Conservation (phyloP, 257 asterid genomes). For the Nicotiana obtusifolia region DNA sequence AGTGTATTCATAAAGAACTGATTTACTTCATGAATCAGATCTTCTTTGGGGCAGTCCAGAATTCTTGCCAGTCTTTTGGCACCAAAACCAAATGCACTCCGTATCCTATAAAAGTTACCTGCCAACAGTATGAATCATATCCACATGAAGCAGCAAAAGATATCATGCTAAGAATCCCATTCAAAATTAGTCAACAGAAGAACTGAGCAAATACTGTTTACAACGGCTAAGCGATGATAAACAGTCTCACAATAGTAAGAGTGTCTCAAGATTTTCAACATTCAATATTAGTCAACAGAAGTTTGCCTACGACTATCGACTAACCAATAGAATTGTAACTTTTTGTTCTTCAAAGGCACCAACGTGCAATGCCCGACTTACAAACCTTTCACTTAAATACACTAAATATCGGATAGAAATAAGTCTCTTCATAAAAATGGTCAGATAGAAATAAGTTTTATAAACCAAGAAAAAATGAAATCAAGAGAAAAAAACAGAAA, state of each 20-base stretch:
- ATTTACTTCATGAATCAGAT: constrained; percentile 54
- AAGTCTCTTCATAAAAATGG: not conserved
- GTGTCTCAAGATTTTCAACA: not conserved
- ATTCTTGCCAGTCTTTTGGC: constrained; percentile 76
- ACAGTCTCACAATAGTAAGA: not conserved
- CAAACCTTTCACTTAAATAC: not conserved
- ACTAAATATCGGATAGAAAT: not conserved
- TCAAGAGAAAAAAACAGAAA: too few species aligned
- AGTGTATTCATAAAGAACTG: constrained; percentile 86
- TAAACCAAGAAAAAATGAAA: not conserved
- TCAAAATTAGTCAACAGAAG: too few species aligned
- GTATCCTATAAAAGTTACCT: constrained; percentile 85
- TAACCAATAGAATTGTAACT: not conserved
- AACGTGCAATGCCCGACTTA: not conserved
- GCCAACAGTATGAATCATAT: constrained; percentile 19
- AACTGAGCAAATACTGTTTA: not conserved
- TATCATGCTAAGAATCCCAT: not conserved
- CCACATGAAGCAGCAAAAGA: constrained; percentile 2
- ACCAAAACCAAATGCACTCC: constrained; percentile 94
- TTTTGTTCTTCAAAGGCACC: not conserved
- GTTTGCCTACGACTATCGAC: not conserved
- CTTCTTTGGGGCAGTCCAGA: constrained; percentile 66
- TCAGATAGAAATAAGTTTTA: not conserved
- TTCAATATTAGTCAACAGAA: not conserved
- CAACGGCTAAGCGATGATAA: not conserved